These are phyloP conservation scores for Pleomassaria siparia DNA, from an alignment of 2,329 filamentous ascomycete species.

Conservation along the genomic window DNA sequence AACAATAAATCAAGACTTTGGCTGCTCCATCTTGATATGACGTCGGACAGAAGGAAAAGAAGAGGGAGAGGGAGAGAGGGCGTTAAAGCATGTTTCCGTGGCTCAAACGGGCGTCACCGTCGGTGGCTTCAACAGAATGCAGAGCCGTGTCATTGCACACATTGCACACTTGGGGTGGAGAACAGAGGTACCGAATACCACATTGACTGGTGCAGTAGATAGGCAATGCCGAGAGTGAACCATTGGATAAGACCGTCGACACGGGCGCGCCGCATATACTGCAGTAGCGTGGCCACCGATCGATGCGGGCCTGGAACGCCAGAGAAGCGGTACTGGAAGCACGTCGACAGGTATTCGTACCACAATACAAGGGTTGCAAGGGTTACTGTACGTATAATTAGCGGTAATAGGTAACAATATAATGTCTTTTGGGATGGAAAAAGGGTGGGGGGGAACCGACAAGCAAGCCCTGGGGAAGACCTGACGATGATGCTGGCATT, in stretches of 20 bases:
- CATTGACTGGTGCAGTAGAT: not conserved
- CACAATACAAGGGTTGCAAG: too few species aligned
- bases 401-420: not conserved
- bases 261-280: not conserved
- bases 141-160: not conserved
- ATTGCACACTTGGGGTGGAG: not conserved
- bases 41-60: too few species aligned
- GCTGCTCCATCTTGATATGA: not conserved
- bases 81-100: not conserved
- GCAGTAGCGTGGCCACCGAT: not conserved
- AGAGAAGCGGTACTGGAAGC: not conserved
- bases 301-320: not conserved
- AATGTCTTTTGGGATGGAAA: not conserved
- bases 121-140: not conserved
- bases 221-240: not conserved
- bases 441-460: not conserved
- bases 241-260: not conserved
- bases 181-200: not conserved
- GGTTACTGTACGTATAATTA: too few species aligned
- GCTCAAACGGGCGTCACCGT: not conserved
- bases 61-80: too few species aligned
- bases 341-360: not conserved
- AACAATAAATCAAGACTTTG: not conserved
- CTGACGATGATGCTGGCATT: not conserved
- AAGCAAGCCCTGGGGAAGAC: too few species aligned